phyloP scores from a whole-genome alignment of 495 filamentous ascomycete species.

The Tuber borchii region DNA sequence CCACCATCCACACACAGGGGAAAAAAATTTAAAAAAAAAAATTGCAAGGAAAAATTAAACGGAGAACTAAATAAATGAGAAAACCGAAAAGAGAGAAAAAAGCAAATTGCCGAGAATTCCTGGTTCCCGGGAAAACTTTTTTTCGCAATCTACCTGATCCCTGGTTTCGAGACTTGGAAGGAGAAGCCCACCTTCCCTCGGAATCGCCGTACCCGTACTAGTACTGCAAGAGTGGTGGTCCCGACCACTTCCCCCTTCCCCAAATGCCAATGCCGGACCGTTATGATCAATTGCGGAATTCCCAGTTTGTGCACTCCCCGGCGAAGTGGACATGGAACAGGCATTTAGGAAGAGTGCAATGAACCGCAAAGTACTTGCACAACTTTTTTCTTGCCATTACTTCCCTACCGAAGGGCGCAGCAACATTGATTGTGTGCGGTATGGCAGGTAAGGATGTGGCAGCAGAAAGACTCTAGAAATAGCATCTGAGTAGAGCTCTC shows the following conservation, averaged over 20 bases:
- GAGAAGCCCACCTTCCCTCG: neutral
- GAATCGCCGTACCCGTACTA: neutral
- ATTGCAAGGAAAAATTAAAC: neutral
- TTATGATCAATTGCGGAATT: neutral
- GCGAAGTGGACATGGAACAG: neutral
- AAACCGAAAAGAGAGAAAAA: neutral
- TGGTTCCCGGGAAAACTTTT: neutral
- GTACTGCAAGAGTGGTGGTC: neutral
- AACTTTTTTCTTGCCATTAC: neutral
- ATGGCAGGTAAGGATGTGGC: neutral
- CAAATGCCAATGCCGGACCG: conserved; percentile 1
- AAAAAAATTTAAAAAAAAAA: too few species aligned
- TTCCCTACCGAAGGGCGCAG: neutral
- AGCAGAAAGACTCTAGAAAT: neutral
- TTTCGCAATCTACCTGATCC: conserved; percentile 1
- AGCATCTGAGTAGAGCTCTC: neutral
- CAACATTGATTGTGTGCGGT: neutral
- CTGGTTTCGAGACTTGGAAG: neutral
- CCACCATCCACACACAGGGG: neutral
- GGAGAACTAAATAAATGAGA: neutral
- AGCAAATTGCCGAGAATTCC: neutral
- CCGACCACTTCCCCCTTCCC: neutral
- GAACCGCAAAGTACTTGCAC: neutral
- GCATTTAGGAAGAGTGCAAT: neutral
- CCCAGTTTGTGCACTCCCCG: neutral